Evolutionary conservation across 75 land plant genomes (phyloP), one percentile per base, ranked within the genome.

Genomic region (Isoetes taiwanensis): DNA sequence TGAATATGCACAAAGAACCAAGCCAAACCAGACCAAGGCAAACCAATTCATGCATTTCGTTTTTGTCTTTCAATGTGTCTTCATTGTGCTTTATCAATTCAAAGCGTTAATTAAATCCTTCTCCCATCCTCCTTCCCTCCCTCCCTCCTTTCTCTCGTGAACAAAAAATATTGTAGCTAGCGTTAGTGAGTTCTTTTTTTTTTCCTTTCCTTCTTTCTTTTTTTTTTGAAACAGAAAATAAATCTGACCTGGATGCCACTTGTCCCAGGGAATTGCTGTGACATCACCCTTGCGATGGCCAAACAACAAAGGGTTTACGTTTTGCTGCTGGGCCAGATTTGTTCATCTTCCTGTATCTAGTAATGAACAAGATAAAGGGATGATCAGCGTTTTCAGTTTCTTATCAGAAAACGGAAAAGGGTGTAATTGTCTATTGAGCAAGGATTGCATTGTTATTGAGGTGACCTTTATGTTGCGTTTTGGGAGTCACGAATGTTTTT

Each of bases 251-350:
- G 23, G 34, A 55, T 19, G 14, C 19, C 1, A 1, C 19, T 34
- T 39, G 31, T 34, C 68, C 39, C 69, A 88, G 95, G 99, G 99
- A 21, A 78, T 94, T 28, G 57, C 54, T 14, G 61, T 94, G 30
- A 73, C 65, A 65, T 72, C 84, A 19, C 86, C 96, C 19, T 19
- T 82, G 20, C 86, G 81, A 31, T 89, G 96, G 96, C 96, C 99
- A 52, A 46, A 59, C 38, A 82, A 67, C 41, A 85, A 73, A 54
- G 99, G 99, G 6, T 84, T 77, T 46, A 81, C 90, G 9, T 88
- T 94, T 64, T 78, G 79, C 32, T 84, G 96, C 57, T 94, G 99
- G 99, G 61, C 75, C 28, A 76, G 99, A 56, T 61, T 94, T n/a
- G 96, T 88, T 56, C 68, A 64, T 38, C 78, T 78, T 32, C 90